Conservation (phyloP, 2,329 filamentous ascomycete genomes). For the Coleophoma cylindrospora region DNA sequence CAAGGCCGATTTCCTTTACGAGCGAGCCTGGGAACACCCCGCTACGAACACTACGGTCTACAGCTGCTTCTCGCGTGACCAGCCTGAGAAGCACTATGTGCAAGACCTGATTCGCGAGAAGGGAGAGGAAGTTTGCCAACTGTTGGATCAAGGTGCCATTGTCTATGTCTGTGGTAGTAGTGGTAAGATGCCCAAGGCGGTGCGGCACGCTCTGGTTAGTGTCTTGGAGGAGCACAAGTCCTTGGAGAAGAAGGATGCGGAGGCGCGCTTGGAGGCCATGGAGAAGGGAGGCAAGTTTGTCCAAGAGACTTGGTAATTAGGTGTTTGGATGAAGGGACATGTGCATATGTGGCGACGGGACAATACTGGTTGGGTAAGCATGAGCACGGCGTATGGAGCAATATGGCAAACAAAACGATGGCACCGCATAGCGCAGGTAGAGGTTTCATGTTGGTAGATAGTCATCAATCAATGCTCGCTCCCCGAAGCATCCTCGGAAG, state of each 20-base stretch:
- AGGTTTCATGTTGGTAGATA: too few relatives aligned
- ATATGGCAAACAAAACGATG: too few relatives aligned
- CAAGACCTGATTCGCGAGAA: constrained; percentile 36
- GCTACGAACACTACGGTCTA: constrained; percentile 45
- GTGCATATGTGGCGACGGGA: too few relatives aligned
- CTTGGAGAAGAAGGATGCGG: constrained; percentile 40
- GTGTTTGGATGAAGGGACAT: too few relatives aligned
- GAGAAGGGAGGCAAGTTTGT: constrained; percentile 59
- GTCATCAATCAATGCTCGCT: too few relatives aligned
- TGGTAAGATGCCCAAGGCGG: constrained; percentile 67
- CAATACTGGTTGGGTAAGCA: too few relatives aligned
- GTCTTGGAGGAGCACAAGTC: constrained; percentile 37
- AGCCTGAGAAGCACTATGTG: constrained; percentile 60
- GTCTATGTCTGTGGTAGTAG: constrained; percentile 54
- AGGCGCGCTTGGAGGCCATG: constrained; percentile 48
- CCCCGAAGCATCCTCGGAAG: too few relatives aligned
- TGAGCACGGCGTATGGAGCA: too few relatives aligned
- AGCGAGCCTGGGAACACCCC: constrained; percentile 63
- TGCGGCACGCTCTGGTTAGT: constrained; percentile 62
- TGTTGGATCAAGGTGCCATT: constrained; percentile 47
- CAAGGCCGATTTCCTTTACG: constrained; percentile 75
- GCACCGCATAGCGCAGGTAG: too few relatives aligned
- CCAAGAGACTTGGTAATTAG: constrained; percentile 62
- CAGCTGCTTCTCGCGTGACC: constrained; percentile 68
- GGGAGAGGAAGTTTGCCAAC: constrained; percentile 31